Evolutionary conservation across 345 rosid species (phyloP).

Genomic region (Dimocarpus longan): DNA sequence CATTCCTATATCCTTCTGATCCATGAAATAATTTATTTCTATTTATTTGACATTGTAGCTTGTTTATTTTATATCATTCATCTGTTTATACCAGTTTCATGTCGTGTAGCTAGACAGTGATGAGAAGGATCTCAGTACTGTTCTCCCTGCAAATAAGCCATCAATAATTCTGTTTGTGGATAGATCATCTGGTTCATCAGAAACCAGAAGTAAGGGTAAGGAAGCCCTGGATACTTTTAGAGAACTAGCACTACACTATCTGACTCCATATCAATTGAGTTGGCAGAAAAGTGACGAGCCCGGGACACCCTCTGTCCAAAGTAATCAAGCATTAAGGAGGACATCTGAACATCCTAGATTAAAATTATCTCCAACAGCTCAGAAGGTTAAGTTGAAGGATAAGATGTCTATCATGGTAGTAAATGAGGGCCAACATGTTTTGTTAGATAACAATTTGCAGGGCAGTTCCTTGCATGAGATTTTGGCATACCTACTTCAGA

Average conservation of each 20-base stretch:
- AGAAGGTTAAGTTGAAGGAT: conserved; percentile 52
- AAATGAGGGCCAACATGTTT: conserved; percentile 62
- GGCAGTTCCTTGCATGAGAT: conserved; percentile 77
- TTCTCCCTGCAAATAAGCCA: conserved; percentile 69
- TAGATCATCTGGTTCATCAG: conserved; percentile 61
- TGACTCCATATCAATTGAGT: conserved; percentile 31
- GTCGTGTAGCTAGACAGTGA: conserved; percentile 63
- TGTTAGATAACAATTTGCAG: conserved; percentile 52
- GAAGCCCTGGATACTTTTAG: conserved; percentile 69
- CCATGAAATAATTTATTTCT: not conserved
- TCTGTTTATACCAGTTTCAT: conserved; percentile 9
- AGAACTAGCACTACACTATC: conserved; percentile 57
- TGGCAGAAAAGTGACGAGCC: conserved; percentile 34
- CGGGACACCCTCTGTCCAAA: conserved; percentile 39
- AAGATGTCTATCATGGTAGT: conserved; percentile 72
- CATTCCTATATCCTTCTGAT: not conserved
- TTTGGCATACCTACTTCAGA: conserved; percentile 61
- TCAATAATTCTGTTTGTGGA: conserved; percentile 85
- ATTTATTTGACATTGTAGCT: not conserved
- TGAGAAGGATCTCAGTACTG: conserved; percentile 47
- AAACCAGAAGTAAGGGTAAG: conserved; percentile 57
- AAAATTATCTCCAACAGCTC: conserved; percentile 40
- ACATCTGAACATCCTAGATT: conserved; percentile 47
- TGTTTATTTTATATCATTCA: conserved; percentile 1
- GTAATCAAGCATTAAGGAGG: conserved; percentile 34